Percentiles rank a stretch among this genome's conserved stretches.
phyloP scores from a whole-genome alignment of 768 basidiomycete species.

The Boletus reticuloceps region DNA sequence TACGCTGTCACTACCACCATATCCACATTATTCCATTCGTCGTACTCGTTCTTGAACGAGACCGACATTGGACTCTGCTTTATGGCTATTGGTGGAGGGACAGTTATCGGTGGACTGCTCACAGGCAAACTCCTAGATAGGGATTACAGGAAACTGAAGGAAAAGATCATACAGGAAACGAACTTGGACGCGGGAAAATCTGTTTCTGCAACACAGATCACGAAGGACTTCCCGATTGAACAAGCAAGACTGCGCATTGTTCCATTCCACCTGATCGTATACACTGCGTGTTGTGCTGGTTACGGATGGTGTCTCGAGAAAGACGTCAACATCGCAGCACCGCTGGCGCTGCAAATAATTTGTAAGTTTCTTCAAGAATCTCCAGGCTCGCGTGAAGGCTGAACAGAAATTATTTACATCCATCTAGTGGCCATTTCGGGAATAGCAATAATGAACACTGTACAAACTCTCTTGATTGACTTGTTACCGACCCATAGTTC shows the following conservation, averaged over 20 bases:
- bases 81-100: conserved; percentile 72
- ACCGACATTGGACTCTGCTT: conserved; percentile 72
- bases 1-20: conserved; percentile 43
- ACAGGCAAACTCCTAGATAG: conserved; percentile 65
- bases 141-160: conserved; percentile 51
- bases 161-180: conserved; percentile 11
- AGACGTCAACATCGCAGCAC: conserved; percentile 47
- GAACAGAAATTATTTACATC: neutral
- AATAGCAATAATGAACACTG: conserved; percentile 50
- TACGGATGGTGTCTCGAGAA: conserved; percentile 63
- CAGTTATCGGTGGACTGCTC: conserved; percentile 53
- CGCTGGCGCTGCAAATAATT: conserved; percentile 48
- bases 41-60: conserved; percentile 49
- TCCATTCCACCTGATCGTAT: conserved; percentile 42
- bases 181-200: conserved; percentile 20
- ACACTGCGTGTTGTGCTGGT: conserved; percentile 40
- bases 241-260: conserved; percentile 50
- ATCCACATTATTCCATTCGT: conserved; percentile 49
- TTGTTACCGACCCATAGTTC: conserved; percentile 60
- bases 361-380: conserved; percentile 1
- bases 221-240: conserved; percentile 56
- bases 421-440: conserved; percentile 48
- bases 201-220: conserved; percentile 18
- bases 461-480: conserved; percentile 66
- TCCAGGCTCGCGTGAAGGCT: neutral